Evolutionary conservation across 495 filamentous ascomycete genomes (phyloP).

Genomic region (Trichocladium antarcticum): DNA sequence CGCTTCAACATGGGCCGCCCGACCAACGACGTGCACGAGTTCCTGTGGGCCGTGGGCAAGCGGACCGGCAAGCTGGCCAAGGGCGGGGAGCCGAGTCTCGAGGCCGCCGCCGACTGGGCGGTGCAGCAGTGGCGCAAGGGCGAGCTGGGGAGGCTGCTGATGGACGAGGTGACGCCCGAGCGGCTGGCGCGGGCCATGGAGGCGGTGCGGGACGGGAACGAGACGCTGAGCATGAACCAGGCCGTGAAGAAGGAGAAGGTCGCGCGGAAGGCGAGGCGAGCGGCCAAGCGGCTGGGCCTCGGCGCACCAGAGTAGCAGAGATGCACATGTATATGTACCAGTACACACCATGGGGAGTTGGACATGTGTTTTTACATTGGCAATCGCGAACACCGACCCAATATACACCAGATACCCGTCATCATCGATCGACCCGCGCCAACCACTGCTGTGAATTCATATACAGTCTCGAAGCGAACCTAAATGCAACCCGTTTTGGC

Average conservation of each 20-base stretch:
- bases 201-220: slow-evolving; percentile 25
- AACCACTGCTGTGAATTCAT: neutral
- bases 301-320: too few species aligned
- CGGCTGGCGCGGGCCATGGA: slow-evolving; percentile 34
- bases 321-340: too few species aligned
- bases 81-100: slow-evolving; percentile 59
- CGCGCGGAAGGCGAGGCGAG: slow-evolving; percentile 25
- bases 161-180: slow-evolving; percentile 64
- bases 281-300: slow-evolving; percentile 20
- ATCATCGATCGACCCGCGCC: neutral
- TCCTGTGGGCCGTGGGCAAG: slow-evolving; percentile 56
- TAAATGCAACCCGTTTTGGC: neutral
- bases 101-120: slow-evolving; percentile 69
- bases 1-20: slow-evolving; percentile 47
- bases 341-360: too few species aligned
- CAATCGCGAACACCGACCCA: neutral
- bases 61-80: slow-evolving; percentile 67
- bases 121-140: slow-evolving; percentile 77
- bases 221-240: slow-evolving; percentile 34
- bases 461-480: neutral
- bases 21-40: slow-evolving; percentile 67
- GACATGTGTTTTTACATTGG: too few species aligned
- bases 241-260: slow-evolving; percentile 36
- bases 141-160: slow-evolving; percentile 59
- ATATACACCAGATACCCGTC: neutral